Conservation (phyloP, 495 filamentous ascomycete species). For the Daldinia loculata region DNA sequence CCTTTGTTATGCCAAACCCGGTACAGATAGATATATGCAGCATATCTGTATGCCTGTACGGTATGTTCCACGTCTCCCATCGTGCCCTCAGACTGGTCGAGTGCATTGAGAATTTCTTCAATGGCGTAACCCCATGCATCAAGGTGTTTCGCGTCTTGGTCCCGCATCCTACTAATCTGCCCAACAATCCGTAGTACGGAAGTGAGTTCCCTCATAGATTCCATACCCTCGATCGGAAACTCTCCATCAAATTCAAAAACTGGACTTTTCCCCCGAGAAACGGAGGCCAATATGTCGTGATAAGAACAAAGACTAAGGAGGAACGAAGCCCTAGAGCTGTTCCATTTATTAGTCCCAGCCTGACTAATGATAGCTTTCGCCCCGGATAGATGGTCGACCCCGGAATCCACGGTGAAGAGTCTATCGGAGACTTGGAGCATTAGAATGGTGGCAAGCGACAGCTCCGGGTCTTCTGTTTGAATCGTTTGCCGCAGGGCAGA, state of each 20-base stretch:
- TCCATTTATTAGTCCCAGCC: conserved; percentile 16
- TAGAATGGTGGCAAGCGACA: conserved; percentile 44
- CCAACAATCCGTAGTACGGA: conserved; percentile 37
- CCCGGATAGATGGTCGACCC: conserved; percentile 44
- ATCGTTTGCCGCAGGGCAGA: conserved; percentile 39
- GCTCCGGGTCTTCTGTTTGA: conserved; percentile 29
- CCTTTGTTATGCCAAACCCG: conserved; percentile 44
- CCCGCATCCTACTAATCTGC: conserved; percentile 42
- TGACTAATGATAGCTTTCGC: conserved; percentile 42
- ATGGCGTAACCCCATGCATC: conserved; percentile 30
- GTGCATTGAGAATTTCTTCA: conserved; percentile 22
- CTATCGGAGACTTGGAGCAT: conserved; percentile 45
- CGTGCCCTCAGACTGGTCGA: conserved; percentile 17
- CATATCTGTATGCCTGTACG: conserved; percentile 43
- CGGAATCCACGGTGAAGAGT: conserved; percentile 42
- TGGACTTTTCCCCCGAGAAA: conserved; percentile 37
- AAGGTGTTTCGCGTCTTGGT: conserved; percentile 10
- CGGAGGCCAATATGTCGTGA: conserved; percentile 43
- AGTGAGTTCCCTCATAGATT: conserved; percentile 38
- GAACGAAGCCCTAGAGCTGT: conserved; percentile 33
- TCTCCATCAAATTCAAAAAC: conserved; percentile 37
- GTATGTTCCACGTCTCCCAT: conserved; percentile 37
- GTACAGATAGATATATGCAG: conserved; percentile 46
- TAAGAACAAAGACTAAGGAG: conserved; percentile 45
- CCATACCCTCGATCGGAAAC: conserved; percentile 36